phyloP scores from a whole-genome alignment of 192 early-diverging fungal species.

The Dimargaris xerosporica region DNA sequence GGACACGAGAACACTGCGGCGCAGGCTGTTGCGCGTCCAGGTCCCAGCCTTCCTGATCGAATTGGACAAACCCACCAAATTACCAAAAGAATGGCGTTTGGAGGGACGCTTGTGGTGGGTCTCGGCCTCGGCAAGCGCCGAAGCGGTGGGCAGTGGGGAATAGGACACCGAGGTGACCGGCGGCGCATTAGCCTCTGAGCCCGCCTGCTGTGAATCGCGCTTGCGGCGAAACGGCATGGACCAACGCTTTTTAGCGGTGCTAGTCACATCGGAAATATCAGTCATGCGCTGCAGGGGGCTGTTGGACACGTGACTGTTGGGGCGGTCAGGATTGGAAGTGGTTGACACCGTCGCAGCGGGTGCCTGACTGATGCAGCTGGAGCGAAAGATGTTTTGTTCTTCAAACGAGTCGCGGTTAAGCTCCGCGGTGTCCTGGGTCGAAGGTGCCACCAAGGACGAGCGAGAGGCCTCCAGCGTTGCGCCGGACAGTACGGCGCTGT shows the following conservation, averaged over 20 bases:
- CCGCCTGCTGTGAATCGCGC: background rate
- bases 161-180: background rate
- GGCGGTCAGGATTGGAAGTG: background rate
- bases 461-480: background rate
- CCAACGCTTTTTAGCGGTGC: constrained; percentile 2
- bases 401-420: constrained; percentile 11
- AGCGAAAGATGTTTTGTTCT: constrained; percentile 11
- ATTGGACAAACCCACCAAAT: background rate
- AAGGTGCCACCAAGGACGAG: background rate
- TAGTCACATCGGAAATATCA: too few species aligned
- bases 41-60: constrained; percentile 8
- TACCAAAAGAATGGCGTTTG: constrained; percentile 9
- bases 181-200: background rate
- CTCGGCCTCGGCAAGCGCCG: background rate
- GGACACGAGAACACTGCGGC: too few species aligned
- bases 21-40: constrained; percentile 1
- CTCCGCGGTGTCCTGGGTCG: background rate
- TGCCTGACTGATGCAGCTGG: constrained; percentile 10
- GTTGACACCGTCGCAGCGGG: background rate
- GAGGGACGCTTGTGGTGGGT: too few species aligned
- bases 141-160: background rate
- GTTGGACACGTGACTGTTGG: background rate
- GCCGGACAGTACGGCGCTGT: background rate
- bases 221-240: constrained; percentile 10
- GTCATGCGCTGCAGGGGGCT: background rate